Evolutionary conservation across 495 filamentous ascomycete species (phyloP), one percentile per base, ranked within the genome.

Genomic region (Staphylotrichum longicolle): DNA sequence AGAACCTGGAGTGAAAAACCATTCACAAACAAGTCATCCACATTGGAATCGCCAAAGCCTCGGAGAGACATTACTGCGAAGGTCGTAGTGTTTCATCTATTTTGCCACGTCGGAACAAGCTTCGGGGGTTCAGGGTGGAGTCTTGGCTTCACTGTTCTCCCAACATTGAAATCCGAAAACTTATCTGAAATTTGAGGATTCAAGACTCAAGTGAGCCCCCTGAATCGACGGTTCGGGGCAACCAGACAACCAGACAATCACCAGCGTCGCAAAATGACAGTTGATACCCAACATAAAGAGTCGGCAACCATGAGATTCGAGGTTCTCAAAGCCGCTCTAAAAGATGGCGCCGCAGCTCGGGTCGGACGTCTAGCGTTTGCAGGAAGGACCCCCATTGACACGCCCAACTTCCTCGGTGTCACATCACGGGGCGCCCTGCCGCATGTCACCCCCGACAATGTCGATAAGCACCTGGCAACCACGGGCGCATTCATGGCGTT

Each of bases 381-480:
- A 14, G 84, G 85, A 56, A 79, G 87, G 44, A 80, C 76, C 55
- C 66, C 81, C 11, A 77, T 95, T 60, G 75, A 86, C 5, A 98
- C 95, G 30, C 94, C 94, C 51, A 88, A 90, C 65, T 95, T 87
- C 71, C 72, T 97, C 45, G 86, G 84, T 39, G 74, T 86, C 64
- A 88, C 89, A 3, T 96, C 95, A 45, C 83, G 94, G 61, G 94
- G 94, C 10, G 82, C 80, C 2, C 77, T 97, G 35, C 90, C 94
- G 30, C 94, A 98, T 75, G 74, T 98, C 55, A 85, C 92, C 14
- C 93, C 91, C 57, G 94, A 98, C 78, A 87, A 88, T 64, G 75
- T 93, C 63, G 73, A 74, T 33, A 83, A 85, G 41, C 81, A 88
- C 63, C 85, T 86, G 7, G 68, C 82, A 6, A 78, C 92, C 46